Evolutionary conservation across 208 protist genomes (phyloP), one percentile per base, ranked within the genome.

Genomic region (Leishmania amazonensis): DNA sequence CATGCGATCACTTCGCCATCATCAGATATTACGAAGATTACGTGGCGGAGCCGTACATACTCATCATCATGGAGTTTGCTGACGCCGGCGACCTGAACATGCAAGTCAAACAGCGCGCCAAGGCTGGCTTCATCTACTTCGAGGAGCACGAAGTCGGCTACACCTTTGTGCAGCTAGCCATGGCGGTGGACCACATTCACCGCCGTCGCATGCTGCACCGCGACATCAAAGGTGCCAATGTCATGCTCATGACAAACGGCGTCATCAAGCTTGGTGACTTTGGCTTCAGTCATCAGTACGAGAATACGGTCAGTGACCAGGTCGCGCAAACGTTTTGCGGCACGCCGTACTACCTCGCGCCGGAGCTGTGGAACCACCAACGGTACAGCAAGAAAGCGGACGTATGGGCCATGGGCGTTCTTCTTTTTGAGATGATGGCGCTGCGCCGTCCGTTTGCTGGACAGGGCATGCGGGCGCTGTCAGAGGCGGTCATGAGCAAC

Each of bases 301-400:
- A 96, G 85, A 86, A 92, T 84, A 91, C 92, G 7, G 85, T 95
- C 47, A 94, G 90, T 53, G 91, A 94, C 78, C 90, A 83, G 40
- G 92, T 96, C 19, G 92, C 88, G n/a, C 88, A 88, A 31, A 96
- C 92, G 40, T 96, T 96, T 84, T 96, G 93, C 78, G 95, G 94
- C n/a, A 96, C 93, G 74, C 95, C 96, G 40, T 97, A 98, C 82
- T 99, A 98, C 86, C 86, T 99, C 64, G 91, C 91, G 15, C 97
- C 97, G 19, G 97, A 99, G 88, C 83, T 99, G 54, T 98, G 93
- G 89, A 88, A 93, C 58, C 88, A 91, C 73, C 90, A 94, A 78
- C 90, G 89, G 79, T 99, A 98, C 90, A 97, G 96, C 83, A 92
- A 97, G 81, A 98, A 98, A 86, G 86, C 85, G 24, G 97, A 99